phyloP scores from a whole-genome alignment of 306 rosid species.

The Abrus precatorius region DNA sequence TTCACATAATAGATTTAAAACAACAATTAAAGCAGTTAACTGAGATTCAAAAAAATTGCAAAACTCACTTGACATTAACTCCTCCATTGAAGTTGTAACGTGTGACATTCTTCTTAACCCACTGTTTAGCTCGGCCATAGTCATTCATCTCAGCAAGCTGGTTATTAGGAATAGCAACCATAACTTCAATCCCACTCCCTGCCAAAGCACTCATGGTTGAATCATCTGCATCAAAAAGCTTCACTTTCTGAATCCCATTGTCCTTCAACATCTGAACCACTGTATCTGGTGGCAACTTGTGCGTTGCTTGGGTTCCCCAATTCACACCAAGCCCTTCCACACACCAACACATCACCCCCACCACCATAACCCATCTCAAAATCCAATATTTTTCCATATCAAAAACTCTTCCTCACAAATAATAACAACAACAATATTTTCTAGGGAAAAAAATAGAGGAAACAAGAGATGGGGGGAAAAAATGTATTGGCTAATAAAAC shows the following conservation, averaged over 20 bases:
- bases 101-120: slow-evolving; percentile 85
- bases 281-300: slow-evolving; percentile 71
- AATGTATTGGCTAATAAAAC: neutral
- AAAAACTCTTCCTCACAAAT: neutral
- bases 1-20: neutral
- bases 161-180: slow-evolving; percentile 95
- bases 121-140: slow-evolving; percentile 69
- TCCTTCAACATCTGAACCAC: slow-evolving; percentile 89
- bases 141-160: slow-evolving; percentile 75
- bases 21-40: neutral
- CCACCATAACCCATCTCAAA: slow-evolving; percentile 51
- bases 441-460: neutral
- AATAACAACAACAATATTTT: slow-evolving; percentile 2
- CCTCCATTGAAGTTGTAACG: slow-evolving; percentile 85
- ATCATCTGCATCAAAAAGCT: slow-evolving; percentile 86
- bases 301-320: slow-evolving; percentile 95
- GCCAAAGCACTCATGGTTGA: slow-evolving; percentile 84
- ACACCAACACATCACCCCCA: slow-evolving; percentile 52
- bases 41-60: neutral
- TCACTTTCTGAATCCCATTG: slow-evolving; percentile 89
- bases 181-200: slow-evolving; percentile 82
- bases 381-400: slow-evolving; percentile 54
- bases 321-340: slow-evolving; percentile 91
- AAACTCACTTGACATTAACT: slow-evolving; percentile 81
- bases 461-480: neutral